These are phyloP conservation scores for Botrytis deweyae DNA, from an alignment of 2,329 filamentous ascomycete species.

Conservation along the genomic window DNA sequence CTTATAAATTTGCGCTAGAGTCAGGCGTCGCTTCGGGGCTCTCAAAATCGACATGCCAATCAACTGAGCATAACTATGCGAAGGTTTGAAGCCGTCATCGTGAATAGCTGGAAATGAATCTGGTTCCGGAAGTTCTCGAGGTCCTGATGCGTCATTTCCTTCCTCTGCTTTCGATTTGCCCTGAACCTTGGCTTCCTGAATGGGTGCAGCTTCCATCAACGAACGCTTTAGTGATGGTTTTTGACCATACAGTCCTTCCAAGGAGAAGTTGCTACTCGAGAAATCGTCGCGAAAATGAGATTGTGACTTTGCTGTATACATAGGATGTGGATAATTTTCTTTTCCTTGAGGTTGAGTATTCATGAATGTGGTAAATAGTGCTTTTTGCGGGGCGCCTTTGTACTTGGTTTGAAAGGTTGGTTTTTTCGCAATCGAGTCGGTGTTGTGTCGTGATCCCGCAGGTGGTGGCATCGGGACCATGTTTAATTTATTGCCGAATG, in stretches of 20 bases:
- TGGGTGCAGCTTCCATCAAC: conserved; percentile 70
- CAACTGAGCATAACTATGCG: conserved; percentile 89
- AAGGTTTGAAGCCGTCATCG: conserved; percentile 86
- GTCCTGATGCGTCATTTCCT: conserved; percentile 47
- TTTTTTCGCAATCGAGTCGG: conserved; percentile 70
- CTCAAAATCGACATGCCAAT: conserved; percentile 97
- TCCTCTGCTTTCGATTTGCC: conserved; percentile 57
- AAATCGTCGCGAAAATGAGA: conserved; percentile 38
- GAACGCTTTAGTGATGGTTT: conserved; percentile 58
- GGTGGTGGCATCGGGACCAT: conserved; percentile 68
- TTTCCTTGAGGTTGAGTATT: conserved; percentile 47
- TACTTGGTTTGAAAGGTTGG: conserved; percentile 57
- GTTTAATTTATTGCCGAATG: conserved; percentile 65
- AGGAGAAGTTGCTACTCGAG: conserved; percentile 45
- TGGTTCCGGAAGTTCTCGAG: conserved; percentile 40
- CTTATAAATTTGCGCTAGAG: conserved; percentile 94
- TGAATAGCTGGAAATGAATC: conserved; percentile 73
- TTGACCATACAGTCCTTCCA: conserved; percentile 52
- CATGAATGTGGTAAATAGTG: conserved; percentile 46
- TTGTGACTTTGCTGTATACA: conserved; percentile 50
- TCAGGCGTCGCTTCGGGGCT: conserved; percentile 78
- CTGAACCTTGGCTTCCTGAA: conserved; percentile 69
- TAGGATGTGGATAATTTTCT: conserved; percentile 50
- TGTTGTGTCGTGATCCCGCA: conserved; percentile 50
- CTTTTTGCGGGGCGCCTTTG: conserved; percentile 52